These are phyloP conservation scores for Isatis tinctoria DNA, from an alignment of 345 rosid genomes.

Conservation along the genomic window DNA sequence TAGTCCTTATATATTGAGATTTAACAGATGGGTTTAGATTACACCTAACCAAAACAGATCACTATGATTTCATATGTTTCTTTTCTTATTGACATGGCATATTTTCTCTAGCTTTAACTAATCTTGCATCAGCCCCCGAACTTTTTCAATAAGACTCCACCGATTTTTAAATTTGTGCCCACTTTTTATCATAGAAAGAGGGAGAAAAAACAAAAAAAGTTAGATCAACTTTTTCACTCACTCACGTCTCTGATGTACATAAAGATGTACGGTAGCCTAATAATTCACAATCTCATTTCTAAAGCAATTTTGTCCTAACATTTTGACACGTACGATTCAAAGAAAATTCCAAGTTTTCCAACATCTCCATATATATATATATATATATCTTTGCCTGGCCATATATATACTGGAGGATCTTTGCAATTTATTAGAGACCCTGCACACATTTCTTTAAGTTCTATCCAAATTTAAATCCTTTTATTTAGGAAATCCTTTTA, in stretches of 20 bases:
- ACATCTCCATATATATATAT: background rate
- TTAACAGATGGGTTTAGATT: background rate
- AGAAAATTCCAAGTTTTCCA: background rate
- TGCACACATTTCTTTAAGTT: no score
- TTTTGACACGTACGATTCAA: background rate
- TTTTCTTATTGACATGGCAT: background rate
- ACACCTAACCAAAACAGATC: background rate
- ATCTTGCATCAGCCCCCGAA: background rate
- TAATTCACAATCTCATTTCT: background rate
- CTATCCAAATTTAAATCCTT: no score
- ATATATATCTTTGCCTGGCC: background rate
- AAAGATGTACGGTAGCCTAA: conserved; percentile 10
- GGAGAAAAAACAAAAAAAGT: background rate
- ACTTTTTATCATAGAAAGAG: background rate
- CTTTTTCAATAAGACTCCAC: background rate
- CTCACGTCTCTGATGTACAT: background rate
- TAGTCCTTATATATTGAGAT: no score
- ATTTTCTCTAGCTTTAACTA: background rate
- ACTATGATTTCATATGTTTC: background rate
- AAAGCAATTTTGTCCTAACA: background rate
- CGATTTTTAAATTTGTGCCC: background rate
- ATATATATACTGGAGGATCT: background rate
- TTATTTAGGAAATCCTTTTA: no score
- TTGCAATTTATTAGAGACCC: background rate
- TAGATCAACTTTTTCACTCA: background rate